phyloP scores from a whole-genome alignment of 1,284 basidiomycete species.

The Coniferiporia weirii region DNA sequence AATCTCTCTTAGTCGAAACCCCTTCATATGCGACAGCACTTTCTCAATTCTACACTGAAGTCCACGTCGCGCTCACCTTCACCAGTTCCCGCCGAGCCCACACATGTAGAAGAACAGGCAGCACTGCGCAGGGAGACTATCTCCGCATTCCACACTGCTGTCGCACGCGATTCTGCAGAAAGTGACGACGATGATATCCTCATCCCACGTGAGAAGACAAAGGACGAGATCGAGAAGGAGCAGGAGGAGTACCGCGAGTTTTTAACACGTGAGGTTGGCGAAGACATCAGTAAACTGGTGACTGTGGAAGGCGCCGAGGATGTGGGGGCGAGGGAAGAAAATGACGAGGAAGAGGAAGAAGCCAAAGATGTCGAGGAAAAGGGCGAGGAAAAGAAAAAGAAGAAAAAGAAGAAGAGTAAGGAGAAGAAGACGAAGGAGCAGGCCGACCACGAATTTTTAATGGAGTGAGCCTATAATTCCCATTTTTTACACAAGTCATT shows the following conservation, averaged over 20 bases:
- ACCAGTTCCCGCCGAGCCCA: slow-evolving; percentile 45
- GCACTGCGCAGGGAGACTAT: slow-evolving; percentile 79
- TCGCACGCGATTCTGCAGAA: slow-evolving; percentile 38
- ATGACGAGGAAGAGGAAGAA: slow-evolving; percentile 30
- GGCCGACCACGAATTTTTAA: slow-evolving; percentile 80
- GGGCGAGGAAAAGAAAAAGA: slow-evolving; percentile 28
- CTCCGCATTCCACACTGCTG: slow-evolving; percentile 66
- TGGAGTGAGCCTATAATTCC: slow-evolving; percentile 63
- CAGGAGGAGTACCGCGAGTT: slow-evolving; percentile 80
- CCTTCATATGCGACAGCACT: slow-evolving; percentile 55
- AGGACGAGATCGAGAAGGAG: slow-evolving; percentile 70
- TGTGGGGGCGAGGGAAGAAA: slow-evolving; percentile 22
- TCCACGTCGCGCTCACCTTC: slow-evolving; percentile 47
- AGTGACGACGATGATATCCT: slow-evolving; percentile 61
- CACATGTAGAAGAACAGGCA: slow-evolving; percentile 78
- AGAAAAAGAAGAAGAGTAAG: slow-evolving; percentile 31
- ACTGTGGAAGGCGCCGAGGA: slow-evolving; percentile 34
- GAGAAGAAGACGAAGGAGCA: slow-evolving; percentile 46
- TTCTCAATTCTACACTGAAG: slow-evolving; percentile 50
- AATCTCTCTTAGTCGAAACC: slow-evolving; percentile 45
- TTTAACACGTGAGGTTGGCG: slow-evolving; percentile 78
- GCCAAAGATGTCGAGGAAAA: slow-evolving; percentile 20
- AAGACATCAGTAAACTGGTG: slow-evolving; percentile 60
- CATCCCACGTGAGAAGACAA: slow-evolving; percentile 68
- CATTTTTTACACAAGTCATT: neutral